A percentile compares a stretch with the other conserved stretches of the same genome.
phyloP scores from a whole-genome alignment of 192 early-diverging fungal species.

The Rhizophlyctis rosea region DNA sequence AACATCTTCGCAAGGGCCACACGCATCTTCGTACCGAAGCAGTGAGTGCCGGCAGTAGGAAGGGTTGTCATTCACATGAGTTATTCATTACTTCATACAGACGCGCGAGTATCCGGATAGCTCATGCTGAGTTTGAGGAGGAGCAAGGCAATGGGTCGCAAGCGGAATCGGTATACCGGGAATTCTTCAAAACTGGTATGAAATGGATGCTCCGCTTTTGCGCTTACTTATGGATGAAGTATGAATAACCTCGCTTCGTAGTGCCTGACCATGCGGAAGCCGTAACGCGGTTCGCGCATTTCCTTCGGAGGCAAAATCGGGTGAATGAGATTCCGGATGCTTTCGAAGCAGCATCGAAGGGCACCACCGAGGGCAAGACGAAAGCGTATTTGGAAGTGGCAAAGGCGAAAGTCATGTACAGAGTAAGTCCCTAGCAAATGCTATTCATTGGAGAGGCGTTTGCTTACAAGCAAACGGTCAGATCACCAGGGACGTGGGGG shows the following conservation, averaged over 20 bases:
- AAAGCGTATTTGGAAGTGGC: slow-evolving; percentile 53
- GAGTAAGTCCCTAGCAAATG: slow-evolving; percentile 37
- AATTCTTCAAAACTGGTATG: slow-evolving; percentile 53
- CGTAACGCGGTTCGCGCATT: slow-evolving; percentile 58
- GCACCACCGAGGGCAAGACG: slow-evolving; percentile 41
- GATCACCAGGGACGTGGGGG: slow-evolving; percentile 10
- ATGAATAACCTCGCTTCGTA: too few relatives aligned
- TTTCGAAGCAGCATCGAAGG: slow-evolving; percentile 38
- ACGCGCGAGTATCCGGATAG: slow-evolving; percentile 52
- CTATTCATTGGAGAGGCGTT: slow-evolving; percentile 7
- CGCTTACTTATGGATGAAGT: neutral
- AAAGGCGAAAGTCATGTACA: slow-evolving; percentile 48
- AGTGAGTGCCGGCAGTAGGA: slow-evolving; percentile 23
- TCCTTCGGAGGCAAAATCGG: slow-evolving; percentile 56
- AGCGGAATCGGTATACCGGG: slow-evolving; percentile 57
- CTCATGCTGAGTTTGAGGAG: slow-evolving; percentile 63
- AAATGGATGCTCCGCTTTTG: neutral
- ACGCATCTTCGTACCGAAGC: slow-evolving; percentile 49
- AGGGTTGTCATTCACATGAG: neutral
- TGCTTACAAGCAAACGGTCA: neutral
- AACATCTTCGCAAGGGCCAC: slow-evolving; percentile 56
- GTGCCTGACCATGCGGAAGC: slow-evolving; percentile 68
- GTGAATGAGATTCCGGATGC: slow-evolving; percentile 36
- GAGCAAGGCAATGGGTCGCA: slow-evolving; percentile 51
- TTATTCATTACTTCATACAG: slow-evolving; percentile 16